Evolutionary conservation across 2,329 filamentous ascomycete species (phyloP), one percentile per base, ranked within the genome.

Genomic region (Talaromyces sp.): DNA sequence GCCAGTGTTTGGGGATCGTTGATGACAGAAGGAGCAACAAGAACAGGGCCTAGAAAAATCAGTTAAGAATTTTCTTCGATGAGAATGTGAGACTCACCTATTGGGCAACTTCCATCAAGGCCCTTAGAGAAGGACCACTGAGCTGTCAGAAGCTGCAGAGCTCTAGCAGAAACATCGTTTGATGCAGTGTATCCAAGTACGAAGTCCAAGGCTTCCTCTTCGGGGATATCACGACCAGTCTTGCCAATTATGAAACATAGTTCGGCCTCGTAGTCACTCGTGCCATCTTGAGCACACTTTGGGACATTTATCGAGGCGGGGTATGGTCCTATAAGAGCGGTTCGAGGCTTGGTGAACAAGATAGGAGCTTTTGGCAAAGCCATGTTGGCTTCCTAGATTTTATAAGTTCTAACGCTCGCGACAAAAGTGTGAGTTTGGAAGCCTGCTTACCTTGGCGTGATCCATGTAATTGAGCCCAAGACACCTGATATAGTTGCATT

Each of bases 161-260:
- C 44, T 24, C 70, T 65, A 20, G 66, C 65, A 3, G 65, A 68
- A 3, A 71, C 57, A 49, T 71, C 69, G 45, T 71, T 71, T 5
- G 65, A 65, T 17, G 62, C 57, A 0, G 70, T 71, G 39, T 71
- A 71, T 19, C 68, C 70, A 0, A 71, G 55, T 11, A 72, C 66
- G 46, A 64, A 63, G 33, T 60, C 52, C 14, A 61, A 35, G 0
- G 66, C 64, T 22, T 67, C 50, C 3, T 62, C 60, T 19, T 64
- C 58, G 7, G 56, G 29, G 13, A 65, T 59, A 27, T 66, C 57
- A 1, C 52, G 48, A n/a, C 50, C 60, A 14, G 48, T 49, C 41
- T 60, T 62, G 2, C 55, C 67, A 29, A 71, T 48, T 2, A 72
- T 58, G 3, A 70, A 11, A 2, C 61, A 55, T 1, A 67, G 53